Conservation (phyloP, 306 rosid genomes). For the Rubus idaeus region DNA sequence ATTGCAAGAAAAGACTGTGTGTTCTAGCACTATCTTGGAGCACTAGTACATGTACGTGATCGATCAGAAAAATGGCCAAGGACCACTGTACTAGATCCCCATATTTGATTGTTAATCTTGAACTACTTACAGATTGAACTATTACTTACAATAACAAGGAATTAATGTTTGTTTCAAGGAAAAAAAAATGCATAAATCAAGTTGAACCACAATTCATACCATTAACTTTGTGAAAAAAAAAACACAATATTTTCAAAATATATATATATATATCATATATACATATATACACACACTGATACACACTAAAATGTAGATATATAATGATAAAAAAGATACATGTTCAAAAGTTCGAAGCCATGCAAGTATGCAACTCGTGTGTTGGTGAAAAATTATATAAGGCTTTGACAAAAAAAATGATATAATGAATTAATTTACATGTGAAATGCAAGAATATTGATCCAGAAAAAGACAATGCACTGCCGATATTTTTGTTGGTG, state of each 20-base stretch:
- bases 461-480: not conserved
- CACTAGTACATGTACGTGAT: conserved; percentile 10
- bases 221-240: not conserved
- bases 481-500: too few species aligned
- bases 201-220: not conserved
- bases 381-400: too few species aligned
- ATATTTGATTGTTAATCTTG: conserved; percentile 3
- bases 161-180: not conserved
- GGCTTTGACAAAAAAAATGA: too few species aligned
- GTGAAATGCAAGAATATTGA: not conserved
- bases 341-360: too few species aligned
- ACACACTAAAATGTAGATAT: too few species aligned
- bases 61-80: conserved; percentile 21
- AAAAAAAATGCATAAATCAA: not conserved
- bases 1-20: conserved; percentile 8
- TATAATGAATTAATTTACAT: too few species aligned
- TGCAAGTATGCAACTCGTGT: too few species aligned
- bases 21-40: conserved; percentile 31
- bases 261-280: too few species aligned
- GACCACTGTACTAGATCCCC: conserved; percentile 25
- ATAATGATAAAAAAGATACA: too few species aligned
- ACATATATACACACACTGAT: too few species aligned
- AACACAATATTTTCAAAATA: too few species aligned
- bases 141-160: not conserved
- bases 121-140: not conserved